Percentiles rank a stretch among this genome's conserved stretches.
These are phyloP conservation scores for Colletotrichum falcatum DNA, from an alignment of 2,329 filamentous ascomycete genomes.

Conservation along the genomic window DNA sequence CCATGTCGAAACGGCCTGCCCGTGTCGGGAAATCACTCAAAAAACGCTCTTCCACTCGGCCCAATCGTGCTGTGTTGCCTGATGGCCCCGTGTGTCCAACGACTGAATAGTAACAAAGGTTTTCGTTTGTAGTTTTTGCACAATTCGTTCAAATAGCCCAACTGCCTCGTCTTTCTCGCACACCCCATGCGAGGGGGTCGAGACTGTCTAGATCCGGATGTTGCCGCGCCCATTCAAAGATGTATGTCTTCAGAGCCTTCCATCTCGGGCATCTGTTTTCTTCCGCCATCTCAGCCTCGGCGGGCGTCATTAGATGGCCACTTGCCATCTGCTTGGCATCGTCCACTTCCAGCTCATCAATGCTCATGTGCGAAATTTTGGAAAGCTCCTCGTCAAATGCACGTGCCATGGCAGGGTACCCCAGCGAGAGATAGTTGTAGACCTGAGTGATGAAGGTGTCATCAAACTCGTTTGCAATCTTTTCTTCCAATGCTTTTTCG, in stretches of 20 bases:
- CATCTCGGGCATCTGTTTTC: slow-evolving; percentile 76
- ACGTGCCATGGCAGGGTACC: slow-evolving; percentile 87
- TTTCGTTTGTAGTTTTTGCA: neutral
- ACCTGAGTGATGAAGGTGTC: slow-evolving; percentile 93
- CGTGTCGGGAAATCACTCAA: slow-evolving; percentile 15
- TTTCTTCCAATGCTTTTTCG: slow-evolving; percentile 64
- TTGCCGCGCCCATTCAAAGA: slow-evolving; percentile 90
- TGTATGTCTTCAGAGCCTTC: slow-evolving; percentile 85
- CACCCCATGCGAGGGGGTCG: slow-evolving; percentile 74
- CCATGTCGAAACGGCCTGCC: slow-evolving; percentile 24
- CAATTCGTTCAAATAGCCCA: slow-evolving; percentile 68
- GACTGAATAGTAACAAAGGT: too few species aligned
- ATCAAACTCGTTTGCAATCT: slow-evolving; percentile 76
- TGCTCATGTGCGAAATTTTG: slow-evolving; percentile 78
- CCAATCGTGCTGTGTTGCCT: slow-evolving; percentile 11
- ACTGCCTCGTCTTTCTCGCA: slow-evolving; percentile 74
- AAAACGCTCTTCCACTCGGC: neutral
- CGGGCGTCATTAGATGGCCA: slow-evolving; percentile 78
- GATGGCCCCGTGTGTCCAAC: neutral
- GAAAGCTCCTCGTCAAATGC: slow-evolving; percentile 87
- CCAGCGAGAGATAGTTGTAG: slow-evolving; percentile 95
- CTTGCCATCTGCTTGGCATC: slow-evolving; percentile 72
- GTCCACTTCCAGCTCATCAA: slow-evolving; percentile 77
- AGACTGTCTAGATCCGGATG: slow-evolving; percentile 78
- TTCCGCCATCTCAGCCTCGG: slow-evolving; percentile 55